Percentiles rank a stretch among this genome's conserved stretches.
Conservation (phyloP, 2,329 filamentous ascomycete species). For the Epicoccum nigrum region DNA sequence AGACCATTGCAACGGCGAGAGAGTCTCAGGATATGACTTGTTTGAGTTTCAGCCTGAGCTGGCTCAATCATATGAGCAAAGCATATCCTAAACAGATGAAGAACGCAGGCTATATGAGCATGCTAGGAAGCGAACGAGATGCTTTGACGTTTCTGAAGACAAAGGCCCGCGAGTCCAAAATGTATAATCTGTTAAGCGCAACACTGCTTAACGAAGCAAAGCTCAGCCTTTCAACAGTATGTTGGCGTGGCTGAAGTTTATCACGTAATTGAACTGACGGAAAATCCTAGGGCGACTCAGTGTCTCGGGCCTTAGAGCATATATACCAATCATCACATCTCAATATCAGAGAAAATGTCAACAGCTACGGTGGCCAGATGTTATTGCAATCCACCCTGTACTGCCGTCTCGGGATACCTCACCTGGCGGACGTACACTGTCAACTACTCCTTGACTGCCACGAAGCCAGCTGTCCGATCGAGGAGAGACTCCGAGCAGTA, state of each 20-base stretch:
- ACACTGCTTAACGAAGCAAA: slow-evolving; percentile 87
- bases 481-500: slow-evolving; percentile 77
- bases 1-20: slow-evolving; percentile 90
- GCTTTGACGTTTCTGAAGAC: slow-evolving; percentile 81
- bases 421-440: slow-evolving; percentile 66
- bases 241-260: slow-evolving; percentile 34
- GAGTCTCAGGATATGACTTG: slow-evolving; percentile 93
- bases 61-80: slow-evolving; percentile 94
- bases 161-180: slow-evolving; percentile 83
- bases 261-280: slow-evolving; percentile 5
- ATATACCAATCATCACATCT: slow-evolving; percentile 84
- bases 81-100: slow-evolving; percentile 78
- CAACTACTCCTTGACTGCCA: slow-evolving; percentile 81
- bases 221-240: slow-evolving; percentile 74
- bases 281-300: slow-evolving; percentile 58
- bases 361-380: slow-evolving; percentile 75
- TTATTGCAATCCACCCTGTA: slow-evolving; percentile 76
- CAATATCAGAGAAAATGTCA: slow-evolving; percentile 76
- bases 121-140: slow-evolving; percentile 80
- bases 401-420: slow-evolving; percentile 70
- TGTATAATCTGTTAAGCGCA: slow-evolving; percentile 84
- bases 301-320: slow-evolving; percentile 71
- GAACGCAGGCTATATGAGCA: slow-evolving; percentile 71
- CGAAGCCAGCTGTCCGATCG: slow-evolving; percentile 66
- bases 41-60: slow-evolving; percentile 92